Base-by-base conservation (phyloP, 2,329 filamentous ascomycete species). In the Pleomassaria siparia region DNA sequence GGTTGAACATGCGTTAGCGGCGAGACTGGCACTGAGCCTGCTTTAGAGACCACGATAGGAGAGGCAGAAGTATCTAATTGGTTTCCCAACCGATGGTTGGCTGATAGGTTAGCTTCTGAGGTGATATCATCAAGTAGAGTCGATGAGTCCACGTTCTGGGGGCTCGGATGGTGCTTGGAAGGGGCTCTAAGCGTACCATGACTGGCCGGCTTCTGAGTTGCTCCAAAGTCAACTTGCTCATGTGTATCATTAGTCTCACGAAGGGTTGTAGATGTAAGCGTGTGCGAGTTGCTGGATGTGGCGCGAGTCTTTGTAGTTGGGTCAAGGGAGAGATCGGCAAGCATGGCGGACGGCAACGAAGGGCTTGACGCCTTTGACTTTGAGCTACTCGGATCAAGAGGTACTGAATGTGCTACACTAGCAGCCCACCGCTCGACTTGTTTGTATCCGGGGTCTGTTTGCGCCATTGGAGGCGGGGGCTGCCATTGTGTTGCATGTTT, bases 401-500 rank as follows among this genome's bases (percentile, higher is more conserved):
- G 18, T 4, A 5, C 33, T 16, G 30, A 29, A 4, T 43, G 33
- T 15, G 58, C 52, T n/a, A 65, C 55, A 12, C 55, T 48, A 15
- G 58, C 54, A 20, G 55, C 61, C 60, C 63, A 62, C 26, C 55
- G 50, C 18, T 49, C 53, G 24, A 64, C 60, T 11, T 54, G 48
- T 9, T 53, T 52, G 26, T 50, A 45, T 28, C 54, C 54, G 4
- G 47, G 47, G 7, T 15, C 46, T 15, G 40, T 22, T 15, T 50
- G 36, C 18, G 43, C 26, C n/a, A 30, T 11, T 40, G 41, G 12
- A 4, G 12, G 30, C 10, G 20, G 24, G 3, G 60, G 58, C 24
- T 45, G 53, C 68, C 69, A 71, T 6, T 49, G 30, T 15, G 46
- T 40, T 11, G 58, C 48, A 12, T 51, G 54, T 40, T 96, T 96